Evolutionary conservation across 768 basidiomycete genomes (phyloP), one percentile per base, ranked within the genome.

Genomic region (Boletellus sp.): DNA sequence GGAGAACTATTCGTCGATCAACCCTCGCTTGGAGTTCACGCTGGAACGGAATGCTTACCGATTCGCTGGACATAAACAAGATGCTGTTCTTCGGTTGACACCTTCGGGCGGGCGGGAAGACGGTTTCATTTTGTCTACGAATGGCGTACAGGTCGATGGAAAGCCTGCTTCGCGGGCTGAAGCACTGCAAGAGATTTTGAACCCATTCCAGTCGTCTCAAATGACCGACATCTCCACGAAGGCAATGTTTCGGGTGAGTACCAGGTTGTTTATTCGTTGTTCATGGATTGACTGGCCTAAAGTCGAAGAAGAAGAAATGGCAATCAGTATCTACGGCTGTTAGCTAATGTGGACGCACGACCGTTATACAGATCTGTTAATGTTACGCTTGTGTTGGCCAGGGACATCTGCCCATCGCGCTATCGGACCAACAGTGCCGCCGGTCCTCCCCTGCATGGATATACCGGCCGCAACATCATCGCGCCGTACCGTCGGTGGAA

Each of bases 141-240:
- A 63, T 34, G 65, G 66, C 2, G 65, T 49, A 40, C 53, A 42
- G 45, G 55, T 67, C 1, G 56, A 69, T 28, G 66, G 66, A 28
- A 55, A 56, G 31, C 28, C 49, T 20, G 58, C 48, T 43, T 53
- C 65, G 26, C 54, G 42, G 10, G 52, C 6, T 20, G 55, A 57
- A 7, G 63, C 65, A 2, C 50, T 66, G 22, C 37, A 33, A 20
- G 55, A 59, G 23, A 56, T 67, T n/a, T 40, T 57, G 52, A 28
- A 65, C 31, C 56, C 61, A 1, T 52, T 57, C 34, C 54, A 45
- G 37, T 52, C 45, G 31, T 23, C 40, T 5, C 33, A 50, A 22
- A n/a, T 22, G 13, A 39, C 31, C 19, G 39, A n/a, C 7, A 19
- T 50, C 9, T 51, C 46, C n/a, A 11, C 50, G 0, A 65, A 53